These are phyloP conservation scores for Jacaranda copaia DNA, from an alignment of 257 asterid genomes.

Conservation along the genomic window DNA sequence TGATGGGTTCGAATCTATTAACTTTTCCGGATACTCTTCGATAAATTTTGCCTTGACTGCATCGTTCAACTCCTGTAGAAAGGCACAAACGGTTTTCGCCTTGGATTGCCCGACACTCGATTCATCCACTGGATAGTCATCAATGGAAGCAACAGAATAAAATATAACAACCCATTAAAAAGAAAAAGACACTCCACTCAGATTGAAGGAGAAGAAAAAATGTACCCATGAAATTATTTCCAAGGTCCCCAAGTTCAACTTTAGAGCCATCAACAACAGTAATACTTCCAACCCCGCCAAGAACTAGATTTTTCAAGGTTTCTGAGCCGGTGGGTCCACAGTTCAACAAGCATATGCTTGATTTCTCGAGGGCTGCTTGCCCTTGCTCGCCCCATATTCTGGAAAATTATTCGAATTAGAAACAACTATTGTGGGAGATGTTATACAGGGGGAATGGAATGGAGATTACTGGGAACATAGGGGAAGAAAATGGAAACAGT, in stretches of 20 bases:
- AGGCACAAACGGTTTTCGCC: conserved; percentile 90
- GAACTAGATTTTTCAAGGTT: conserved; percentile 89
- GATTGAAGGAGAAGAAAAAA: background rate
- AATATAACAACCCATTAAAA: background rate
- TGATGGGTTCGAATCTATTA: conserved; percentile 79
- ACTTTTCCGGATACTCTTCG: conserved; percentile 79
- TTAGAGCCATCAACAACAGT: conserved; percentile 95
- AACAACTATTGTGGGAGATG: conserved; percentile 10
- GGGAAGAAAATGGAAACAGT: conserved; percentile 8
- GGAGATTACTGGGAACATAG: background rate
- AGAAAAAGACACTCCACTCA: background rate
- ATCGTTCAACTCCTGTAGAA: conserved; percentile 96
- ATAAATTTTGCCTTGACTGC: conserved; percentile 92
- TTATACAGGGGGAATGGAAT: conserved; percentile 1
- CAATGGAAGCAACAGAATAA: conserved; percentile 30
- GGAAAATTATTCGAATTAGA: conserved; percentile 34
- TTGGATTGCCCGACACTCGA: conserved; percentile 88
- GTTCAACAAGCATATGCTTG: conserved; percentile 92
- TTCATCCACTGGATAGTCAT: conserved; percentile 71
- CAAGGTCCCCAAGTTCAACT: conserved; percentile 93
- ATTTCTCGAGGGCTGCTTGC: conserved; percentile 93
- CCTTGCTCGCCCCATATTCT: conserved; percentile 99
- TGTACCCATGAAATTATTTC: conserved; percentile 90
- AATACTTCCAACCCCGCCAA: conserved; percentile 97
- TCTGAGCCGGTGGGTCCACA: conserved; percentile 99